Evolutionary conservation across 805 yeast species (phyloP), one percentile per base, ranked within the genome.

Genomic region (Tetrapisispora taiwanensis): DNA sequence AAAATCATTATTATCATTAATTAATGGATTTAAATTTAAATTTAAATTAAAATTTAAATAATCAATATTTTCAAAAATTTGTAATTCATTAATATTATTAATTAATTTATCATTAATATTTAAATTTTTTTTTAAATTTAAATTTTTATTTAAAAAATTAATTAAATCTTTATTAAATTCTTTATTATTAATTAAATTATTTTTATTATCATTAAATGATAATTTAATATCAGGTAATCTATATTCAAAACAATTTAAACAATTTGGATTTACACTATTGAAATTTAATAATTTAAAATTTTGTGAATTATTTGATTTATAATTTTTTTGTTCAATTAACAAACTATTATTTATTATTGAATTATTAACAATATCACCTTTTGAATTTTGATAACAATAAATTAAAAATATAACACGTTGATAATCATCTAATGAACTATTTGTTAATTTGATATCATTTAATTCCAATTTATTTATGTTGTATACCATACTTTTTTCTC

Each of bases 351-450:
- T 41, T 7, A 26, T n/a, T 31, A 30, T 17, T 22, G 15, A n/a
- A 18, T 19, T 28, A 2, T 5, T 9, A 32, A 30, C 28, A 13
- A 6, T 18, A 2, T 17, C 28, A 12, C 20, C 36, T 3, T 7
- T 39, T 22, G 19, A 18, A 9, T 8, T 14, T 30, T 33, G 15
- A 34, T 9, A 24, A 20, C 13, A 28, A 6, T 26, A 22, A 7
- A 30, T 24, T 3, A 55, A 48, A 39, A 61, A 54, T 39, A 46
- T 52, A n/a, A 57, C 40, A 37, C 66, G 43, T 46, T 61, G 66
- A 45, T 60, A 61, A 41, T 61, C 65, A 43, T 61, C 66, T 35
- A 56, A 30, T 4, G 64, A 59, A 26, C 52, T 51, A 13, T 41
- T 47, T 9, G 58, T 42, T 12, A 61, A 47, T 18, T 34, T 46